Evolutionary conservation across 2,329 filamentous ascomycete genomes (phyloP).

Genomic region (Atkinsonella texensis): DNA sequence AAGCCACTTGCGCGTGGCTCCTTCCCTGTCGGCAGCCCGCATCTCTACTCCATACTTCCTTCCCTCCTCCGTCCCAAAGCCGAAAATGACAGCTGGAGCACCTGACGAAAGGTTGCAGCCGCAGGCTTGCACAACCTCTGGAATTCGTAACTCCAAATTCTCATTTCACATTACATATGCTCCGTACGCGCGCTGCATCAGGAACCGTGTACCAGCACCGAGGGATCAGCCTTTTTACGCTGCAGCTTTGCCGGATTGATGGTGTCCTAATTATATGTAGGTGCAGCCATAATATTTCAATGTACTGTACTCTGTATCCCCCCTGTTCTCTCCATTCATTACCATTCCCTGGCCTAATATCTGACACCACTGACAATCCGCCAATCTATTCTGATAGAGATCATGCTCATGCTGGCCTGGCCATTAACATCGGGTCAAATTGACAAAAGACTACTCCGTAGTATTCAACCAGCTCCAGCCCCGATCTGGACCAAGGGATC

Average conservation of each 20-base stretch:
- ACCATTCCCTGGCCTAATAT: neutral
- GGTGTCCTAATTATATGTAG: neutral
- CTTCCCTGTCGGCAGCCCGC: neutral
- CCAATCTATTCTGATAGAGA: neutral
- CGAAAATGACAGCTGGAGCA: no score
- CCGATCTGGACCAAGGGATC: conserved; percentile 17
- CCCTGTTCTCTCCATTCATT: neutral
- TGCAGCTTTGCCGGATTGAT: neutral
- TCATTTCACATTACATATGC: no score
- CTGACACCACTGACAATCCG: neutral
- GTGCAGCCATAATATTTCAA: neutral
- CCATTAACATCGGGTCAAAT: neutral
- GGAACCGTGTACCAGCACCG: no score
- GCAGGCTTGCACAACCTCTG: no score
- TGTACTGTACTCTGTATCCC: neutral
- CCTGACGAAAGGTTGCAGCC: no score
- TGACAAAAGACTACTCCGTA: neutral
- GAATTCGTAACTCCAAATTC: no score
- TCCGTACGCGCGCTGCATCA: no score
- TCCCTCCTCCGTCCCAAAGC: no score
- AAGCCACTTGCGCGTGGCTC: neutral
- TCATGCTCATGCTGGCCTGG: no score
- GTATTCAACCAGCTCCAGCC: conserved; percentile 7
- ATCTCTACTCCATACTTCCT: neutral
- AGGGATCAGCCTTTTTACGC: no score